Evolutionary conservation across 345 rosid species (phyloP).

Genomic region (Camelina hispida): DNA sequence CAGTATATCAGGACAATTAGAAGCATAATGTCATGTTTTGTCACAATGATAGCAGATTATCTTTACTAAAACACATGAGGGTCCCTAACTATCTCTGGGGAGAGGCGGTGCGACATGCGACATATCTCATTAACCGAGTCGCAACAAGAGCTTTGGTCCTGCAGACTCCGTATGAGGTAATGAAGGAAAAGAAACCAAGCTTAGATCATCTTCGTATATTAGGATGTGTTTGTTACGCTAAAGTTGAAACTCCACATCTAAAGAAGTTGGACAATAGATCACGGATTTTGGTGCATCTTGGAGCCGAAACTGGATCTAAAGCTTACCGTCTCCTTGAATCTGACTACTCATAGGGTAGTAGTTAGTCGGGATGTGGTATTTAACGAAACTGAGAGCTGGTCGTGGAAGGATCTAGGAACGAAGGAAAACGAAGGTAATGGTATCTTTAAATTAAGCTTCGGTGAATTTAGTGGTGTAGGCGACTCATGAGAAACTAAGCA

Average conservation of each 20-base stretch:
- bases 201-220: background rate
- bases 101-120: no score
- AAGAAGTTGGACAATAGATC: background rate
- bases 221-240: background rate
- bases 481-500: no score
- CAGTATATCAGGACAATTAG: no score
- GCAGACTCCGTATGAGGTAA: no score
- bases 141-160: no score
- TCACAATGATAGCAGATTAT: no score
- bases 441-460: background rate
- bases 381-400: background rate
- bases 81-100: no score
- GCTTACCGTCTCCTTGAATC: background rate
- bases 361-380: background rate
- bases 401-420: background rate
- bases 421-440: background rate
- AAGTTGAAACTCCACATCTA: background rate
- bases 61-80: no score
- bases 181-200: no score
- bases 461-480: no score
- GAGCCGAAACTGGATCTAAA: background rate
- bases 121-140: no score
- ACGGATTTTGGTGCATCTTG: background rate
- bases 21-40: no score
- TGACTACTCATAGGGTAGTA: background rate